A percentile compares a stretch with the other conserved stretches of the same genome.
These are phyloP conservation scores for Hygrocybe coccinea DNA, from an alignment of 768 basidiomycete genomes.

Conservation along the genomic window DNA sequence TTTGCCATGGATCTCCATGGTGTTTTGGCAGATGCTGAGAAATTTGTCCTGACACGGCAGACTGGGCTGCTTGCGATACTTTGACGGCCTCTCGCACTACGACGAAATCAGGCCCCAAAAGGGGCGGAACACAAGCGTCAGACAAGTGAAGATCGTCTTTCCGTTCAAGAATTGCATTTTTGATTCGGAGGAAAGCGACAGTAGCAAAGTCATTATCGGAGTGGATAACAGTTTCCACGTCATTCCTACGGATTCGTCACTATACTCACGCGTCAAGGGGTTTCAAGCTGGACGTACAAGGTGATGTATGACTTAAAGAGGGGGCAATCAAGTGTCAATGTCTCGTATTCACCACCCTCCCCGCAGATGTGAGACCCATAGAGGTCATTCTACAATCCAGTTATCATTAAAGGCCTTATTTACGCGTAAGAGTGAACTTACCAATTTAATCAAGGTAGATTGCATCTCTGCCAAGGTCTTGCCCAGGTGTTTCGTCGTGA, in stretches of 20 bases:
- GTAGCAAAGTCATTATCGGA: conserved; percentile 81
- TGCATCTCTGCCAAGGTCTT: conserved; percentile 71
- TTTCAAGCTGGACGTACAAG: conserved; percentile 46
- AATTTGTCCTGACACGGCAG: background rate
- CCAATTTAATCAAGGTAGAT: conserved; percentile 65
- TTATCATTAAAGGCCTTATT: background rate
- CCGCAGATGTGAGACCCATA: conserved; percentile 95
- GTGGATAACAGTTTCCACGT: conserved; percentile 69
- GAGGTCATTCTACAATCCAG: conserved; percentile 51
- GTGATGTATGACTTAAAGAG: conserved; percentile 75
- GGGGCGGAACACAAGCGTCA: conserved; percentile 40
- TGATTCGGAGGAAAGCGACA: conserved; percentile 86
- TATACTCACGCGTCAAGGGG: background rate
- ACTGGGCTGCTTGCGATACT: conserved; percentile 2
- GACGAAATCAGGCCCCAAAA: conserved; percentile 46
- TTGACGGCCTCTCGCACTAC: conserved; percentile 22
- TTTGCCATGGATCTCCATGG: background rate
- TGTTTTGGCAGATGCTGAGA: background rate
- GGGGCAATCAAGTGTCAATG: conserved; percentile 84
- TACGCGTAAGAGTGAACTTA: conserved; percentile 29
- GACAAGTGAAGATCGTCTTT: conserved; percentile 35
- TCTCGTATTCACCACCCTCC: conserved; percentile 98
- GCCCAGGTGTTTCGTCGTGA: conserved; percentile 73
- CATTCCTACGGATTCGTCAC: conserved; percentile 36
- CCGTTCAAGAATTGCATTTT: conserved; percentile 54